Conservation (phyloP, 1,139 yeast genomes). For the Geotrichum citri-aurantii region DNA sequence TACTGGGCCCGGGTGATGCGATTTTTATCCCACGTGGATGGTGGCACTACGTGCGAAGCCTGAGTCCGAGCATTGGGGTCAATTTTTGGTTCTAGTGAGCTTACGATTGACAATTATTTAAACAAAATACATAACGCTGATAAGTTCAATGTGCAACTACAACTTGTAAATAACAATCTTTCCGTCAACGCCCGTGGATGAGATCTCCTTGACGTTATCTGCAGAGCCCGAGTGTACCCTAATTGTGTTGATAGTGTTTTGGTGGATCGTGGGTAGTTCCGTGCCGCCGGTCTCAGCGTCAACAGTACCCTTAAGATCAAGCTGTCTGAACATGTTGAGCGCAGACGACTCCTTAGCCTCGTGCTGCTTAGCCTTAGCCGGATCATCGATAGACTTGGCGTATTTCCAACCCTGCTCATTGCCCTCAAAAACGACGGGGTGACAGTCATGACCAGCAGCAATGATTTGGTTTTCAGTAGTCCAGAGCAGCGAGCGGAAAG, state of each 20-base stretch:
- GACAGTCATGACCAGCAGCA: constrained; percentile 91
- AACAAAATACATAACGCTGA: not conserved
- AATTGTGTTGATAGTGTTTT: constrained; percentile 76
- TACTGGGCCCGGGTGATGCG: constrained; percentile 29
- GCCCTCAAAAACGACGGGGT: constrained; percentile 80
- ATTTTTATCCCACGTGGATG: constrained; percentile 28
- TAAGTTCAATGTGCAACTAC: not conserved
- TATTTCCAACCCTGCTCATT: constrained; percentile 63
- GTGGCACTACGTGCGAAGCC: constrained; percentile 30
- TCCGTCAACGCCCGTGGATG: constrained; percentile 84
- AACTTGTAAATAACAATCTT: constrained; percentile 59
- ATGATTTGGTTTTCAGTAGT: constrained; percentile 58
- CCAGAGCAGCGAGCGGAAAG: constrained; percentile 73
- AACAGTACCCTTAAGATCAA: constrained; percentile 87
- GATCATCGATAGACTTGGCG: constrained; percentile 59
- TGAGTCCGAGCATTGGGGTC: constrained; percentile 24
- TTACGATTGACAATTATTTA: not conserved
- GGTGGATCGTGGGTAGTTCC: constrained; percentile 74
- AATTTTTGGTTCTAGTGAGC: constrained; percentile 27
- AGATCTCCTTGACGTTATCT: constrained; percentile 48
- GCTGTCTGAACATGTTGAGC: constrained; percentile 88
- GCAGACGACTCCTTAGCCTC: constrained; percentile 73
- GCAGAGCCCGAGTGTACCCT: constrained; percentile 43
- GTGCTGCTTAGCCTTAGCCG: constrained; percentile 42
- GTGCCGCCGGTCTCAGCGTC: constrained; percentile 45